phyloP scores from a whole-genome alignment of 441 rosid species.

The Populus trichocarpa region DNA sequence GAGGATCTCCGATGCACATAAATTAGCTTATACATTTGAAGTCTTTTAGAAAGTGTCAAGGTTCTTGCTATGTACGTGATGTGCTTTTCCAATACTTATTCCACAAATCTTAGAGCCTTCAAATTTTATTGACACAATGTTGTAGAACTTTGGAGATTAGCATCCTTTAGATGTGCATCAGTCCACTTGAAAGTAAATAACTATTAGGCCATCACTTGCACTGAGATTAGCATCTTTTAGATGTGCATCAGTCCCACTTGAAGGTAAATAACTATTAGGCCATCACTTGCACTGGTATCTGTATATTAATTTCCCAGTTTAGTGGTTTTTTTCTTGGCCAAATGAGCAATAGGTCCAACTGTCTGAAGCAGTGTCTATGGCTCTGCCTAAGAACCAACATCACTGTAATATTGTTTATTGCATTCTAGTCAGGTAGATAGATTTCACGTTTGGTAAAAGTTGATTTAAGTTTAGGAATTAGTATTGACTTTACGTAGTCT shows the following conservation, averaged over 20 bases:
- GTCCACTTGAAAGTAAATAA: conserved; percentile 1
- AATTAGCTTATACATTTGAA: neutral
- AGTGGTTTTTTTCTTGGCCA: neutral
- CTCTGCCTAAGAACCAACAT: neutral
- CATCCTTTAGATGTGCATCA: neutral
- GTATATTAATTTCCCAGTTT: neutral
- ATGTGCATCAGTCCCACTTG: neutral
- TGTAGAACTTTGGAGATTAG: neutral
- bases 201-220: neutral
- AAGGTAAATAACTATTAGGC: neutral
- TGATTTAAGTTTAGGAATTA: neutral
- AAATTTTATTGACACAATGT: neutral
- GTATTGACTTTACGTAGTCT: neutral
- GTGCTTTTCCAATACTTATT: neutral
- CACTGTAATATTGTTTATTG: neutral
- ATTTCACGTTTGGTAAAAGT: neutral
- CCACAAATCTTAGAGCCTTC: neutral
- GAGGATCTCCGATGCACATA: neutral
- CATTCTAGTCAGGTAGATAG: neutral
- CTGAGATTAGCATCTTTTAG: neutral
- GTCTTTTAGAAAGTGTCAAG: neutral
- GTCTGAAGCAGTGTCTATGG: neutral
- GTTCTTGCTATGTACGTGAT: neutral
- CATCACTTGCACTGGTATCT: neutral
- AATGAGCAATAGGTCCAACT: neutral